Evolutionary conservation across 495 filamentous ascomycete genomes (phyloP).

Genomic region (Aspergillus heteromorphus): DNA sequence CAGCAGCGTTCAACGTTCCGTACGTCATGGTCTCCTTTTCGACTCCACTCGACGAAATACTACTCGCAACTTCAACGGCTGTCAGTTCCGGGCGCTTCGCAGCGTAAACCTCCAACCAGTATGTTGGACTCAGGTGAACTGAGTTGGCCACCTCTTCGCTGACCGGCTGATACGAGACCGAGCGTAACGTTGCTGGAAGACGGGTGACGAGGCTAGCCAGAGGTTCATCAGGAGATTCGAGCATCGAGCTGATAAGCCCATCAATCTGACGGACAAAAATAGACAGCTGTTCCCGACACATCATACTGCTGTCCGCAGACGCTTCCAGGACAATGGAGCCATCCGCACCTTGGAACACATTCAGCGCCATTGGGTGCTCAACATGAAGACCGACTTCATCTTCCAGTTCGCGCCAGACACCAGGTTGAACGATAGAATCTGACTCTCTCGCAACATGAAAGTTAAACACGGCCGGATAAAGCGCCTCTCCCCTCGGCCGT

Average conservation of each 20-base stretch:
- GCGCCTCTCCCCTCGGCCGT: constrained; percentile 16
- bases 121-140: constrained; percentile 16
- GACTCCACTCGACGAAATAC: constrained; percentile 19
- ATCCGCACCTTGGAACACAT: constrained; percentile 16
- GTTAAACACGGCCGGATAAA: constrained; percentile 34
- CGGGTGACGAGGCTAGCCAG: constrained; percentile 12
- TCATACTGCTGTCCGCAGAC: constrained; percentile 19
- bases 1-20: constrained; percentile 28
- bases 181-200: constrained; percentile 19
- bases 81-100: constrained; percentile 29
- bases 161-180: constrained; percentile 17
- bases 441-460: constrained; percentile 13
- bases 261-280: constrained; percentile 29
- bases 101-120: constrained; percentile 33
- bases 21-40: constrained; percentile 36
- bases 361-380: constrained; percentile 33
- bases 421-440: neutral
- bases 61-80: constrained; percentile 38
- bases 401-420: constrained; percentile 20
- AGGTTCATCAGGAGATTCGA: constrained; percentile 20
- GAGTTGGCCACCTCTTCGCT: constrained; percentile 17
- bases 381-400: constrained; percentile 27
- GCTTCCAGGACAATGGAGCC: constrained; percentile 22
- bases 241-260: constrained; percentile 21
- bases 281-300: constrained; percentile 21